Percentiles rank a stretch among this genome's conserved stretches.
These are phyloP conservation scores for Aspergillus fumigatiaffinis DNA, from an alignment of 2,329 filamentous ascomycete genomes.

Conservation along the genomic window DNA sequence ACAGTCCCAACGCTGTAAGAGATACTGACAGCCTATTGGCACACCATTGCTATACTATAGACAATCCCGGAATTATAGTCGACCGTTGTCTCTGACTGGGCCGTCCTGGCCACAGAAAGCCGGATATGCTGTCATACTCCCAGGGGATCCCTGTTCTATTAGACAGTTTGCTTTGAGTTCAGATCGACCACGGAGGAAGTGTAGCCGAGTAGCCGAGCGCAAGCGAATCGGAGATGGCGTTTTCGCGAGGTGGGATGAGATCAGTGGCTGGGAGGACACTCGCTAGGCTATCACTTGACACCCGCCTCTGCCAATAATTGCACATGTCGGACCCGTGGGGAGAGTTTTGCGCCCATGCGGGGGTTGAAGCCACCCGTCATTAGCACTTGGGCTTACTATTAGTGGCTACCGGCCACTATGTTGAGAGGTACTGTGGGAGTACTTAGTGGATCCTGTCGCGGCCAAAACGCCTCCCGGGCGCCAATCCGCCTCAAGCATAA, in stretches of 20 bases:
- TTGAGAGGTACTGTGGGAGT: too few species aligned
- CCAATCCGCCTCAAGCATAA: background rate
- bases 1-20: background rate
- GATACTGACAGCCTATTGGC: background rate
- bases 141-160: background rate
- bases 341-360: too few species aligned
- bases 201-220: background rate
- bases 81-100: background rate
- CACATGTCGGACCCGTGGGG: background rate
- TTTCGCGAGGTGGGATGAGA: background rate
- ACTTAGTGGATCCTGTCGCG: background rate
- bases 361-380: background rate
- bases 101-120: background rate
- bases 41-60: background rate
- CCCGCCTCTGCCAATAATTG: background rate
- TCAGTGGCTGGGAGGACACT: background rate
- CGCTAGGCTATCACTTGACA: background rate
- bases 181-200: background rate
- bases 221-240: background rate
- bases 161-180: background rate
- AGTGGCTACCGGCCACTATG: too few species aligned
- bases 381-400: background rate
- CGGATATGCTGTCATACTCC: background rate
- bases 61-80: background rate
- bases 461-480: background rate